Base-by-base conservation (phyloP, 805 yeast genomes). In the Scheffersomyces lignosus region DNA sequence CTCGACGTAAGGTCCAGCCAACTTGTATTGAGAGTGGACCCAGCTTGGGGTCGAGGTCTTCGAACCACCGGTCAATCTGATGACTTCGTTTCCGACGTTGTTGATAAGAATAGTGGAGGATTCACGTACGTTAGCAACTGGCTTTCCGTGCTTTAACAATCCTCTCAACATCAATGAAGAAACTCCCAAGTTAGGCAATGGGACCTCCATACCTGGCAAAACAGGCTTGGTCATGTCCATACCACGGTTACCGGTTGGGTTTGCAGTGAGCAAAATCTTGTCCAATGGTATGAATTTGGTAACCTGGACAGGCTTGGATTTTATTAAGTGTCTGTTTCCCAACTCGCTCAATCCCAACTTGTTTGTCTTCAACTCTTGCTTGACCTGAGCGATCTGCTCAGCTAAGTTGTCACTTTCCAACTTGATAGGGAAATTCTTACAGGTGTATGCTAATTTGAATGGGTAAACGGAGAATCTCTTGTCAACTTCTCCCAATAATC, bases 401-500 rank as follows among this genome's bases (percentile, higher is more conserved):
- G 43, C 49, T 18, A 64, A 47, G 35, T 70, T 50, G 18, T 60
- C 60, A 25, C 61, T 52, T 15, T 47, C 56, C 27, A 66, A 54
- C 31, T 75, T 64, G 16, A 82, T 60, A 37, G 90, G 90, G 74
- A 82, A 83, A 27, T 62, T 51, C 16, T 71, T 69, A 12, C 87
- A 75, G 31, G 87, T 66, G 63, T 87, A 83, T 26, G 88, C 73
- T 48, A 90, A 73, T 64, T 88, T 91, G 73, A 91, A 87, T 39
- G 99, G 98, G 62, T 79, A 91, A 23, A 93, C 98, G 18, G 96
- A 86, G 49, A 78, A 72, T 32, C 76, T 69, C 48, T 76, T 78
- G 62, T 89, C 96, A 47, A 87, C 77, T 42, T 76, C 76, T 23
- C 79, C 71, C 47, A 90, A 71, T 38, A 89, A 71, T 43, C 73